Percentiles rank a stretch among this genome's conserved stretches.
Conservation (phyloP, 257 asterid species). For the Paulownia fortunei region DNA sequence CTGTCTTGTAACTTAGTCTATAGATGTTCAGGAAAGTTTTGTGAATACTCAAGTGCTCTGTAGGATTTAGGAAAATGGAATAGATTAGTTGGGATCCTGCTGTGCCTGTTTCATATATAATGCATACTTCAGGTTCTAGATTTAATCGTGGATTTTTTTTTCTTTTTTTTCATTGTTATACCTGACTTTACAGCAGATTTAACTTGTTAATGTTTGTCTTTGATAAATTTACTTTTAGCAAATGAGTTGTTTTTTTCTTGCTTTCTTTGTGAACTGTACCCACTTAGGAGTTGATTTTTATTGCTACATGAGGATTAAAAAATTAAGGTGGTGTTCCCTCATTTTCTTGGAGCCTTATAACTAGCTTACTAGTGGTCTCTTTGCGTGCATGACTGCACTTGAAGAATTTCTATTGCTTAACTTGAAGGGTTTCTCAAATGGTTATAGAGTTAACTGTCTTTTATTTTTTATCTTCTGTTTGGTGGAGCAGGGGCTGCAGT, state of each 20-base stretch:
- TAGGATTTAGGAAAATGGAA: background rate
- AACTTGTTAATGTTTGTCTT: background rate
- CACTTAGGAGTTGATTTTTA: background rate
- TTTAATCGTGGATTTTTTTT: background rate
- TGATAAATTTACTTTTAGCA: background rate
- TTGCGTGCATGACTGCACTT: constrained; percentile 15
- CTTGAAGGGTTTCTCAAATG: constrained; percentile 3
- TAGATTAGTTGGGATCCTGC: background rate
- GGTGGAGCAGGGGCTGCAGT: constrained; percentile 52
- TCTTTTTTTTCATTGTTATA: no score
- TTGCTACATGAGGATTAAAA: background rate
- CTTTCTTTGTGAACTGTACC: constrained; percentile 4
- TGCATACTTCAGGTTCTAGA: background rate
- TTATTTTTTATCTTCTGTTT: background rate
- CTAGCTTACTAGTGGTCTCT: background rate
- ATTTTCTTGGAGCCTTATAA: no score
- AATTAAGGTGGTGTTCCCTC: background rate
- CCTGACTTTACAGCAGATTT: background rate
- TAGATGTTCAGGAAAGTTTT: constrained; percentile 13
- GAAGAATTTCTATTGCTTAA: background rate
- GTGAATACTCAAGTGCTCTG: background rate
- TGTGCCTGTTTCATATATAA: background rate
- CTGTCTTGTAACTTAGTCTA: background rate
- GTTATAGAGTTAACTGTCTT: constrained; percentile 23
- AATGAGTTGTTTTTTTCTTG: constrained; percentile 11